Conservation (phyloP, 345 rosid genomes). For the Dovyalis caffra region DNA sequence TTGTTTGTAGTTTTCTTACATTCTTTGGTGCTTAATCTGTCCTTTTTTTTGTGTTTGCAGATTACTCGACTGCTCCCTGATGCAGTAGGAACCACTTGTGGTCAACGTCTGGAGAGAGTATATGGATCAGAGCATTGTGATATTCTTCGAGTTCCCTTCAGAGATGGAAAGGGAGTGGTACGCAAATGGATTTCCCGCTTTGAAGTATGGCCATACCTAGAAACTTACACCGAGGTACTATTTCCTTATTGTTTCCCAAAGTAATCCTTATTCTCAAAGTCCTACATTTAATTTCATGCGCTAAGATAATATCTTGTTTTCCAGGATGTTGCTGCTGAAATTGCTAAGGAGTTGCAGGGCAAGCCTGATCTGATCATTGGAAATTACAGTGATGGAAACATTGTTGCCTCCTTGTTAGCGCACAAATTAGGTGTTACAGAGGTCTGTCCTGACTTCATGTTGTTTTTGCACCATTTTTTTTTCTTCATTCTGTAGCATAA, state of each 20-base stretch:
- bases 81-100: slow-evolving; percentile 89
- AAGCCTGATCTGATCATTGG: slow-evolving; percentile 93
- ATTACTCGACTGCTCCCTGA: slow-evolving; percentile 87
- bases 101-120: slow-evolving; percentile 87
- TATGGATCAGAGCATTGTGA: slow-evolving; percentile 70
- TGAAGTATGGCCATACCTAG: slow-evolving; percentile 97
- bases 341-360: slow-evolving; percentile 77
- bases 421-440: slow-evolving; percentile 90
- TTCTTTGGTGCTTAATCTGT: slow-evolving; percentile 11
- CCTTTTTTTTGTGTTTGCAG: slow-evolving; percentile 34
- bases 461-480: not conserved
- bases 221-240: slow-evolving; percentile 78
- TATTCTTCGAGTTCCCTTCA: slow-evolving; percentile 86
- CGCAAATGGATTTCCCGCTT: slow-evolving; percentile 92
- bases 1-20: not conserved
- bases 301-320: not conserved
- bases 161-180: slow-evolving; percentile 72
- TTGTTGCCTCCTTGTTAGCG: slow-evolving; percentile 85
- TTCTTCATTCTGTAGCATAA: not conserved
- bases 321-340: slow-evolving; percentile 81
- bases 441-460: slow-evolving; percentile 38
- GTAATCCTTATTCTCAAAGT: not conserved
- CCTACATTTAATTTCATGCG: not conserved
- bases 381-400: slow-evolving; percentile 94
- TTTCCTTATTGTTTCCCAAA: not conserved